Percentiles rank a stretch among this genome's conserved stretches.
These are phyloP conservation scores for Creolimax fragrantissima DNA, from an alignment of 78 protist genomes.

Conservation along the genomic window DNA sequence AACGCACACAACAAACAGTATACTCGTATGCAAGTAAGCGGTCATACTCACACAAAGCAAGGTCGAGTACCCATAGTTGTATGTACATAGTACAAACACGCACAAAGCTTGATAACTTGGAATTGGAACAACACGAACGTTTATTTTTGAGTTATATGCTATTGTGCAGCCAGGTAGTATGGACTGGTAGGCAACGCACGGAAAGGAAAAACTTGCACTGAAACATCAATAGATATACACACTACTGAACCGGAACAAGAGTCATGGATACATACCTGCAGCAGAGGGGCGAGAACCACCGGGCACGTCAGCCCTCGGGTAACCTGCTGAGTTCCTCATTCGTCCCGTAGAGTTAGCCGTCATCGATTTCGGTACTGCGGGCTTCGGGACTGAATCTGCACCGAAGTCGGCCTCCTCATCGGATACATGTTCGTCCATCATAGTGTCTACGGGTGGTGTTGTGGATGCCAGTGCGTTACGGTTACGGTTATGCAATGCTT, in stretches of 20 bases:
- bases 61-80: not conserved
- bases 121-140: not conserved
- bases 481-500: no score
- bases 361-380: not conserved
- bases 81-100: not conserved
- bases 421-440: not conserved
- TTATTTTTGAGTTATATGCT: not conserved
- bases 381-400: not conserved
- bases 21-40: not conserved
- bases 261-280: not conserved
- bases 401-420: not conserved
- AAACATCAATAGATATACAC: not conserved
- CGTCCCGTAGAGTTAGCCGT: not conserved
- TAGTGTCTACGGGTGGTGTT: not conserved
- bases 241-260: not conserved
- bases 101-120: not conserved
- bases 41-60: not conserved
- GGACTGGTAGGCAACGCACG: not conserved
- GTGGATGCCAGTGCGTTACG: not conserved
- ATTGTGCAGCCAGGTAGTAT: not conserved
- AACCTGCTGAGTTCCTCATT: not conserved
- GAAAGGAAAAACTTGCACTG: not conserved
- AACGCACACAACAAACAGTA: not conserved
- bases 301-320: not conserved
- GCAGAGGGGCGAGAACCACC: not conserved